These are phyloP conservation scores for Epichloe scottii DNA, from an alignment of 2,329 filamentous ascomycete genomes.

Conservation along the genomic window DNA sequence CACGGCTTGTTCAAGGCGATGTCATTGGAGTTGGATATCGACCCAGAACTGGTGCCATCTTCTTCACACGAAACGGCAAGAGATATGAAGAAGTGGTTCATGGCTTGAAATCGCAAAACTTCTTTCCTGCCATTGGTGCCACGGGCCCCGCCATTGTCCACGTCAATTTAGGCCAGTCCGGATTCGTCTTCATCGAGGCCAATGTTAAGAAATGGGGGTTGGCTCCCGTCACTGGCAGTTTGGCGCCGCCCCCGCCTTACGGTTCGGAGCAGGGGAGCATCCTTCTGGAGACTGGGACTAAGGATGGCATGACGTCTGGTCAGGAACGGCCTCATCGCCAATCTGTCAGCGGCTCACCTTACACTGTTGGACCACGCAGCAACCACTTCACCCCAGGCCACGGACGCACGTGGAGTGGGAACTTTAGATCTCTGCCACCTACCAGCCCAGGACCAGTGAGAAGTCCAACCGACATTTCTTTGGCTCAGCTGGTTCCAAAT, in stretches of 20 bases:
- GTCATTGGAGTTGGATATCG: constrained; percentile 93
- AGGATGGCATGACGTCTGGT: constrained; percentile 39
- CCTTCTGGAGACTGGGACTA: constrained; percentile 71
- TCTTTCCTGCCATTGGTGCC: constrained; percentile 94
- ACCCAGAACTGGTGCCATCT: constrained; percentile 85
- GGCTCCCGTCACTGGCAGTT: constrained; percentile 86
- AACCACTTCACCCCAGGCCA: constrained; percentile 50
- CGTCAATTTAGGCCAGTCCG: constrained; percentile 95
- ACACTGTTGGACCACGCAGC: constrained; percentile 27
- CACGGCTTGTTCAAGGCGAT: constrained; percentile 79
- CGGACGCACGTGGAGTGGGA: constrained; percentile 62
- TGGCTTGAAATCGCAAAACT: constrained; percentile 86
- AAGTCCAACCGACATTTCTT: constrained; percentile 89
- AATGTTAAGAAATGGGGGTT: constrained; percentile 99
- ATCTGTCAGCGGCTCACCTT: constrained; percentile 26
- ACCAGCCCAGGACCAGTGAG: constrained; percentile 80
- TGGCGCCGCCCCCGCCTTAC: constrained; percentile 91
- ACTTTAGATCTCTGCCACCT: constrained; percentile 61
- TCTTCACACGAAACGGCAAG: constrained; percentile 98
- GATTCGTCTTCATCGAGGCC: constrained; percentile 97
- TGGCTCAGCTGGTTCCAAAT: constrained; percentile 66
- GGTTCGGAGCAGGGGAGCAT: constrained; percentile 96
- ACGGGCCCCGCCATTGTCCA: constrained; percentile 88
- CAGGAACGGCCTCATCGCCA: constrained; percentile 34
- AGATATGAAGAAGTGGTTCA: constrained; percentile 90